A percentile compares a stretch with the other conserved stretches of the same genome.
Conservation (phyloP, 2,329 filamentous ascomycete genomes). For the Pyrenophora graminea region DNA sequence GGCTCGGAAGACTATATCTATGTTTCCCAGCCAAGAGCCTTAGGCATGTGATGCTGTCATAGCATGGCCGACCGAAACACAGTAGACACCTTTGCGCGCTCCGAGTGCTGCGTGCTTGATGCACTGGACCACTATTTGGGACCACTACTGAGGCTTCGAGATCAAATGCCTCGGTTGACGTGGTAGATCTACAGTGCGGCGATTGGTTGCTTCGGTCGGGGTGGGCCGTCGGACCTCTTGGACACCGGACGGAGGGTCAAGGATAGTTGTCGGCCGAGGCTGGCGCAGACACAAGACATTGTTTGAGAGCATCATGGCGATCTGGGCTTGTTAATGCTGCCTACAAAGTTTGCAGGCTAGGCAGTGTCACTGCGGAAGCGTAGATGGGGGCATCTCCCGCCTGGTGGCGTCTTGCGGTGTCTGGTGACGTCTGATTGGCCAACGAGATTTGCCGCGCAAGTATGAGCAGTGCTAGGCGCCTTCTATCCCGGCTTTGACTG, state of each 20-base stretch:
- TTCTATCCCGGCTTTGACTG: too few relatives aligned
- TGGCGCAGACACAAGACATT: constrained; percentile 1
- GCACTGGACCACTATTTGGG: constrained; percentile 4
- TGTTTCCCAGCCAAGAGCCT: neutral
- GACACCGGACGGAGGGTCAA: constrained; percentile 10
- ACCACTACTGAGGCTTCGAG: constrained; percentile 6
- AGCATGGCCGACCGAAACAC: constrained; percentile 18
- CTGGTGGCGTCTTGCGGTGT: too few relatives aligned
- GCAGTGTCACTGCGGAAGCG: too few relatives aligned
- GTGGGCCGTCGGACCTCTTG: constrained; percentile 1
- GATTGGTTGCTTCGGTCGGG: constrained; percentile 19
- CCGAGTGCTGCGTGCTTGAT: constrained; percentile 10
- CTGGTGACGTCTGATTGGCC: too few relatives aligned
- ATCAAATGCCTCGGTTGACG: constrained; percentile 28
- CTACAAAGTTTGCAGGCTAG: neutral
- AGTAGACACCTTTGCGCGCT: constrained; percentile 9
- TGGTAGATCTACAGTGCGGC: constrained; percentile 8
- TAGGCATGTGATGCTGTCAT: constrained; percentile 10
- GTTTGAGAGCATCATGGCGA: neutral
- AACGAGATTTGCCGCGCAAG: too few relatives aligned
- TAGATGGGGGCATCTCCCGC: too few relatives aligned
- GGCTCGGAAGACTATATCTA: constrained; percentile 6
- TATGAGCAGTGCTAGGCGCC: too few relatives aligned
- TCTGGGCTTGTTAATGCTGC: neutral
- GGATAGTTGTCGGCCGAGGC: constrained; percentile 3